Base-by-base conservation (phyloP, 257 asterid genomes). In the Solanum lignicaule region DNA sequence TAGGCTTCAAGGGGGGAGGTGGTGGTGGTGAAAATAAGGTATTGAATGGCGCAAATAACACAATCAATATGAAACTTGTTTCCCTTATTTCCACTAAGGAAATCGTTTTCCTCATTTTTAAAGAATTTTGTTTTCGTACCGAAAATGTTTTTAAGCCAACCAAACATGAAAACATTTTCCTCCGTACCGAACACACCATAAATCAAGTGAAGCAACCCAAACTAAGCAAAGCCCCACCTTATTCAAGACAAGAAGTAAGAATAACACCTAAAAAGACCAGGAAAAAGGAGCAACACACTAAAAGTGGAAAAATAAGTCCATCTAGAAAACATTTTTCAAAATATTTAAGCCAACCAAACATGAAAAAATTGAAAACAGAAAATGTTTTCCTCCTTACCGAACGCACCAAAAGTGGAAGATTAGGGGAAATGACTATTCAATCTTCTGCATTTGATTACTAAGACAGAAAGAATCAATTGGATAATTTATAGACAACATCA, bases 11-110 rank as follows among this genome's bases (percentile, higher is more conserved):
- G 2, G 62, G n/a, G 23, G n/a, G 2, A 0, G 10, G 27, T 8
- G 25, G 25, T 18, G 4, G 14, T 9, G 69, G 15, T 60, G 29
- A 60, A 60, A 23, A 60, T 60, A 9, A 9, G 14, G 15, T 60
- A 14, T 2, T 25, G 4, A n/a, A 65, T 1, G 2, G 9, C 6
- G 1, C 1, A 2, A 0, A 66, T 2, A 18, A 12, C 33, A 66
- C 32, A 65, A 65, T 11, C 27, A 62, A 23, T 23, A 10, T 62
- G 7, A 4, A 65, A 65, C 33, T 65, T n/a, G 0, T 25, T 65
- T n/a, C 1, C 0, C 18, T 5, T 65, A 65, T 14, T 66, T 66
- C 2, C 9, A 11, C 65, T 12, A 65, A n/a, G 8, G 0, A n/a
- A 65, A 9, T 65, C 8, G 1, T 65, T 65, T 65, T 11, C 33